A percentile compares a stretch with the other conserved stretches of the same genome.
phyloP scores from a whole-genome alignment of 23 red algal species.

The Gracilariopsis chorda region DNA sequence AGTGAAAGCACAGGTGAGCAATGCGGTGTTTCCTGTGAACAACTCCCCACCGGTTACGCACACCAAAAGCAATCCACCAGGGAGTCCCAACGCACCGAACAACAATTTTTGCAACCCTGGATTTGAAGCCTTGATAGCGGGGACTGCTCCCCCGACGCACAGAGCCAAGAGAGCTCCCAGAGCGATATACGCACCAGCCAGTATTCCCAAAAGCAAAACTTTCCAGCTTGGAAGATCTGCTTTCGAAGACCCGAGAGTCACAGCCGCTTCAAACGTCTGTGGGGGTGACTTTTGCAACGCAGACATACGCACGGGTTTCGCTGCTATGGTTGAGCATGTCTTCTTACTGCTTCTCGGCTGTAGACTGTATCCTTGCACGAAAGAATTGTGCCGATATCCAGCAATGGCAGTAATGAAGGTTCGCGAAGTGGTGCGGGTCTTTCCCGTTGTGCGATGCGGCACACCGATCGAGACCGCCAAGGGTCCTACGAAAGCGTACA shows the following conservation, averaged over 20 bases:
- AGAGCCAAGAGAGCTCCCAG: conserved; percentile 67
- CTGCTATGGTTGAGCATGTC: too few species aligned
- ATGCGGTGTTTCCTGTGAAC: conserved; percentile 75
- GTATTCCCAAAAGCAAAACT: conserved; percentile 26
- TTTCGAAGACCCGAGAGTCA: conserved; percentile 51
- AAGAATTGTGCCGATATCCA: too few species aligned
- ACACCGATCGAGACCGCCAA: too few species aligned
- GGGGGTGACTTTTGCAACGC: conserved; percentile 47
- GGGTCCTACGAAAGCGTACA: too few species aligned
- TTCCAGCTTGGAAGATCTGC: conserved; percentile 23
- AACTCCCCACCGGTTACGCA: conserved; percentile 63
- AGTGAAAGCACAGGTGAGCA: conserved; percentile 35
- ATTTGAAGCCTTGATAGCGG: conserved; percentile 52
- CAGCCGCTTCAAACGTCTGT: conserved; percentile 36
- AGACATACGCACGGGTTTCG: too few species aligned
- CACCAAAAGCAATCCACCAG: conserved; percentile 58
- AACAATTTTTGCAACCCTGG: conserved; percentile 62
- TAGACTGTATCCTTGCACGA: too few species aligned
- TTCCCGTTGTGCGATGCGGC: too few species aligned
- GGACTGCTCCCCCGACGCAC: conserved; percentile 56
- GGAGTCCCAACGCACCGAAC: conserved; percentile 68
- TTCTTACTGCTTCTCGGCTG: too few species aligned
- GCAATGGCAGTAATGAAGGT: too few species aligned
- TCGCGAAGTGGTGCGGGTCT: too few species aligned
- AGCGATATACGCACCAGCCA: conserved; percentile 70